phyloP scores from a whole-genome alignment of 2,329 filamentous ascomycete species.

The Diaporthe humulicola region DNA sequence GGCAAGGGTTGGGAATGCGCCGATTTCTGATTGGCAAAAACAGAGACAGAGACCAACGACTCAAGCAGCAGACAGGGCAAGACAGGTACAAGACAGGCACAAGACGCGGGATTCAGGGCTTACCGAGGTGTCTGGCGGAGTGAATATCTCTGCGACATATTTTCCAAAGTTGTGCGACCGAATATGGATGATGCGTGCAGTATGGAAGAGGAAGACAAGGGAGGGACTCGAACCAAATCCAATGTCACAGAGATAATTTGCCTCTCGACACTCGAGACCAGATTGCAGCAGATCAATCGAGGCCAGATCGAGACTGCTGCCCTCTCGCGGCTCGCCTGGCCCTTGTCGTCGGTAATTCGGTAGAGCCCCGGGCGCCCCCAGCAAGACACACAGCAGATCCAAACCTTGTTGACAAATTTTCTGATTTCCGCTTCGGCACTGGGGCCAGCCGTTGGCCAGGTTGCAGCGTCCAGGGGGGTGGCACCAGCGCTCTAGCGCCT shows the following conservation, averaged over 20 bases:
- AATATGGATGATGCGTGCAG: constrained; percentile 22
- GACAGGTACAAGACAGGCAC: background rate
- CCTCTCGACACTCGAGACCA: constrained; percentile 4
- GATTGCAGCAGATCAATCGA: constrained; percentile 7
- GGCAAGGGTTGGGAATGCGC: background rate
- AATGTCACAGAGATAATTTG: background rate
- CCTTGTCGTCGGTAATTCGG: constrained; percentile 25
- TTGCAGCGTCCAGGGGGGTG: constrained; percentile 14
- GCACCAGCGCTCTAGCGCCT: background rate
- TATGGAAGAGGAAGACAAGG: background rate
- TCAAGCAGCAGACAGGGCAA: background rate
- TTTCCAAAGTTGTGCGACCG: background rate
- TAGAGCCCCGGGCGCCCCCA: background rate
- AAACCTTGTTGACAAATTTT: constrained; percentile 32
- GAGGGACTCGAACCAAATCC: background rate
- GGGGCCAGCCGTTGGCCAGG: constrained; percentile 23
- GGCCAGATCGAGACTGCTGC: constrained; percentile 4
- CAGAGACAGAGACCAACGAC: background rate
- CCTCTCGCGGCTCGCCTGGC: constrained; percentile 16
- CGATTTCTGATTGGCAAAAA: constrained; percentile 11
- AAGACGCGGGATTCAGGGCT: constrained; percentile 20
- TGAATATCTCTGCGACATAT: constrained; percentile 39
- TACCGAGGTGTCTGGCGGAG: constrained; percentile 39
- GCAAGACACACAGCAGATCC: background rate
- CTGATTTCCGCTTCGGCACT: constrained; percentile 7